These are phyloP conservation scores for Talaromyces stipitatus DNA, from an alignment of 495 filamentous ascomycete species.

Conservation along the genomic window DNA sequence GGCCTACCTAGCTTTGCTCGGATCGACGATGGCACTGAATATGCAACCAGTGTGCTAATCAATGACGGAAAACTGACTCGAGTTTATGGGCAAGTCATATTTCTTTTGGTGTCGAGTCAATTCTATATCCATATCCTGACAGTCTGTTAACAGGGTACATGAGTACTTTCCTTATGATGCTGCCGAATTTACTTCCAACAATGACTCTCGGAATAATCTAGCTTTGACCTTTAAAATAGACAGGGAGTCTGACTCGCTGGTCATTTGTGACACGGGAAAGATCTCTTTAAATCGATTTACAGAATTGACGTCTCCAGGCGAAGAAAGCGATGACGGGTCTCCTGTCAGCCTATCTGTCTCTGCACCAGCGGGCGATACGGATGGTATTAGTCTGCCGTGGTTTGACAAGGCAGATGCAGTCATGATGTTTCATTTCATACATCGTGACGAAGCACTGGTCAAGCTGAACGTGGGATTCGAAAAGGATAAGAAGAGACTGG, in stretches of 20 bases:
- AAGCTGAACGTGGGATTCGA: not conserved
- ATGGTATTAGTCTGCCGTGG: slow-evolving; percentile 1
- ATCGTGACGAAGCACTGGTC: not conserved
- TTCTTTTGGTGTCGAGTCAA: not conserved
- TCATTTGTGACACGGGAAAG: not conserved
- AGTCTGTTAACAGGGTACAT: not conserved
- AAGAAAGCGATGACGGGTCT: not conserved
- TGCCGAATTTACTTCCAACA: not conserved
- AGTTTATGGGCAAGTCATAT: not conserved
- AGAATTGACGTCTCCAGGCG: not conserved
- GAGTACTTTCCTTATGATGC: not conserved
- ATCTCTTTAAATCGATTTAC: not conserved
- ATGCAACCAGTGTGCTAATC: not conserved
- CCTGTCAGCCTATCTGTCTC: not conserved
- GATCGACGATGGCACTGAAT: not conserved
- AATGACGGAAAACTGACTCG: not conserved
- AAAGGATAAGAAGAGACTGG: not conserved
- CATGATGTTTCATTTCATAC: slow-evolving; percentile 1
- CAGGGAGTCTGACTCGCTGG: not conserved
- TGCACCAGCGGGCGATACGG: not conserved
- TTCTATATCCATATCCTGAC: not conserved
- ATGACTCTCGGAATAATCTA: not conserved
- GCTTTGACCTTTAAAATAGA: not conserved
- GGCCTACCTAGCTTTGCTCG: slow-evolving; percentile 2
- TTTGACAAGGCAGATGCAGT: slow-evolving; percentile 3